Evolutionary conservation across 495 filamentous ascomycete genomes (phyloP).

Genomic region (Daldinia caldariorum): DNA sequence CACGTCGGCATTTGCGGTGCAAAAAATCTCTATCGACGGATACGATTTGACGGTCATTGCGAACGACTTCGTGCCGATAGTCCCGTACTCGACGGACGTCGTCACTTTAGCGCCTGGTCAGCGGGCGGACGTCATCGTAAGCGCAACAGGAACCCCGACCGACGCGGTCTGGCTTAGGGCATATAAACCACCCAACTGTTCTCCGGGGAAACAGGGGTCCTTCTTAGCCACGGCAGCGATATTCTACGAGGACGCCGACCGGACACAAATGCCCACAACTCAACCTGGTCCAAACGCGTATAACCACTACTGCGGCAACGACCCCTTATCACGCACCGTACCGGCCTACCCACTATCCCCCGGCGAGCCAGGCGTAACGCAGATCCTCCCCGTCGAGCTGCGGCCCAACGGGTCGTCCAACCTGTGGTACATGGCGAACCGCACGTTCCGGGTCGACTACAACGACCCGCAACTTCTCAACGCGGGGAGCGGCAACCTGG

Average conservation of each 20-base stretch:
- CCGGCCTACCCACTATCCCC: conserved; percentile 63
- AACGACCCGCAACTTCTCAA: conserved; percentile 64
- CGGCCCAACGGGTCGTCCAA: conserved; percentile 59
- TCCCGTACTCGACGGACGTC: conserved; percentile 57
- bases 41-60: conserved; percentile 63
- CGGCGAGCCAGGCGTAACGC: conserved; percentile 45
- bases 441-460: conserved; percentile 65
- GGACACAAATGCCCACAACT: conserved; percentile 43
- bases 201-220: conserved; percentile 47
- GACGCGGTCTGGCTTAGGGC: conserved; percentile 60
- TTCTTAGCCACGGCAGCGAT: conserved; percentile 55
- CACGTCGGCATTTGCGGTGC: conserved; percentile 53
- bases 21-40: conserved; percentile 59
- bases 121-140: conserved; percentile 74
- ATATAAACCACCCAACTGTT: conserved; percentile 45
- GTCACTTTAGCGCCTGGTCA: conserved; percentile 71
- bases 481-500: conserved; percentile 61
- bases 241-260: conserved; percentile 55
- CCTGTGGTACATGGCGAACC: conserved; percentile 64
- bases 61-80: conserved; percentile 62
- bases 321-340: conserved; percentile 56
- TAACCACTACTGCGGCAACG: conserved; percentile 55
- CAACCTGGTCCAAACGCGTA: conserved; percentile 50
- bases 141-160: conserved; percentile 53
- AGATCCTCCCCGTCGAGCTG: conserved; percentile 60